These are phyloP conservation scores for Schwanniomyces polymorphus DNA, from an alignment of 805 yeast species.

Conservation along the genomic window DNA sequence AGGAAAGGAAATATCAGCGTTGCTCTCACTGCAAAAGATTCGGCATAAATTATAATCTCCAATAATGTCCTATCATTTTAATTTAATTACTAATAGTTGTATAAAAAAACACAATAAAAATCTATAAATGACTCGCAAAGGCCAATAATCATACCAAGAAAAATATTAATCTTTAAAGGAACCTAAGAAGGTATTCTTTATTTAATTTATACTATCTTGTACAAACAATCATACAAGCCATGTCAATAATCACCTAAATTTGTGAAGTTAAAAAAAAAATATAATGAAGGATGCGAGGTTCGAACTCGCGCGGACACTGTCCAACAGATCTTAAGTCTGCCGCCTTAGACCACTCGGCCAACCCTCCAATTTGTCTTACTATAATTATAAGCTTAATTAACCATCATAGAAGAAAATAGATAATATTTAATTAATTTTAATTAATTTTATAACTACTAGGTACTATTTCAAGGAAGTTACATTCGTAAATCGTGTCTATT, in stretches of 20 bases:
- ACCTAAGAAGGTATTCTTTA: too few species aligned
- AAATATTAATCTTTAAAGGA: too few species aligned
- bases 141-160: too few species aligned
- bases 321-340: constrained; percentile 44
- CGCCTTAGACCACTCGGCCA: constrained; percentile 47
- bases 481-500: not conserved
- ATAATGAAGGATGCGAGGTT: constrained; percentile 42
- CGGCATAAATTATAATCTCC: not conserved
- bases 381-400: not conserved
- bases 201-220: too few species aligned
- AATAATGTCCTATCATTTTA: too few species aligned
- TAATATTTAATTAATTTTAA: not conserved
- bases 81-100: too few species aligned
- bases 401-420: not conserved
- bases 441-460: not conserved
- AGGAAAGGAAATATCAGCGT: not conserved
- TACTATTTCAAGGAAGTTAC: not conserved
- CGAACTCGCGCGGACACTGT: constrained; percentile 46
- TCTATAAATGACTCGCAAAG: too few species aligned
- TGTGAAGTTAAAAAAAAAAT: constrained; percentile 9
- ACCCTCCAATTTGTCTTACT: constrained; percentile 26
- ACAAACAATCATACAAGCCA: too few species aligned
- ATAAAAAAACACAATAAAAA: too few species aligned
- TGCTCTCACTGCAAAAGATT: not conserved
- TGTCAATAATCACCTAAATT: too few species aligned